Conservation (phyloP, 2,329 filamentous ascomycete species). For the Penicillium expansum region DNA sequence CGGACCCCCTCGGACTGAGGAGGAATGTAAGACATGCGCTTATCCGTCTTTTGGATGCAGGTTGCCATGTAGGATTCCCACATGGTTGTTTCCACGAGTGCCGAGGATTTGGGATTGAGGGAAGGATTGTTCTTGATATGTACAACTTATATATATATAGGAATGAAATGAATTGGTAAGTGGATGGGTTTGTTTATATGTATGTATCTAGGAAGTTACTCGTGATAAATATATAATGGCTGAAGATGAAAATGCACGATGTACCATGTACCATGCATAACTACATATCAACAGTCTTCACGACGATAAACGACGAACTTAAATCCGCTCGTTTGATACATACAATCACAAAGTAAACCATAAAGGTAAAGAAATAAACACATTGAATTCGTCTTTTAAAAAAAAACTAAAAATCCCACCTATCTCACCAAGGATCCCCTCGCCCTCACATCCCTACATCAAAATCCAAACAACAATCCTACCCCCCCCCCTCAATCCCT, state of each 20-base stretch:
- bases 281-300: not conserved
- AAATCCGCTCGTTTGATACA: not conserved
- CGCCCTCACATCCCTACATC: not conserved
- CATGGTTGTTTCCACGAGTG: slow-evolving; percentile 1
- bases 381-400: not conserved
- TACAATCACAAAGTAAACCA: not conserved
- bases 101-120: not conserved
- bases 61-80: slow-evolving; percentile 4
- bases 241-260: not conserved
- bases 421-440: not conserved
- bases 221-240: too few relatives aligned
- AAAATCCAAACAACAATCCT: not conserved
- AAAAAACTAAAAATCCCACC: not conserved
- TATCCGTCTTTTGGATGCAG: slow-evolving; percentile 3
- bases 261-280: too few relatives aligned
- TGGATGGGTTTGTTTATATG: too few relatives aligned
- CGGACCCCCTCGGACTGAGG: not conserved
- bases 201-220: not conserved
- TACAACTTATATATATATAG: not conserved
- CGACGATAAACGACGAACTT: not conserved
- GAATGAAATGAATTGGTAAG: not conserved
- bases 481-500: not conserved
- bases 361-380: not conserved
- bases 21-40: not conserved
- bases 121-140: not conserved